Base-by-base conservation (phyloP, 2,329 filamentous ascomycete species). In the Fusarium circinatum region DNA sequence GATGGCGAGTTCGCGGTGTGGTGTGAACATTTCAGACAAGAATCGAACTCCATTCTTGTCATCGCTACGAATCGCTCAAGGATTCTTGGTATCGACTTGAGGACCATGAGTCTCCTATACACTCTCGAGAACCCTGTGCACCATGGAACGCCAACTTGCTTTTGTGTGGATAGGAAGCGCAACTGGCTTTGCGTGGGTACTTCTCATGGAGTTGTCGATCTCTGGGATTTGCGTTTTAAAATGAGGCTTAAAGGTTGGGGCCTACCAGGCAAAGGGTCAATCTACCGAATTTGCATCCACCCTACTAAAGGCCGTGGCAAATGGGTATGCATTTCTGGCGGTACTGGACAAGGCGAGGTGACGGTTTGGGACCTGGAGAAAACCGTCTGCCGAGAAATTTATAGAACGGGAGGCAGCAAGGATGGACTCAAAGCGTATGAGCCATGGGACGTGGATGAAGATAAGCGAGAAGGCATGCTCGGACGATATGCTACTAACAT, bases 201-300 rank as follows among this genome's bases (percentile, higher is more conserved):
- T 2, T 94, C 94, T 1, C 95, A 98, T 80, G 96, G 97, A 41
- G 92, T 98, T 34, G 86, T 99, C 13, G 93, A 97, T 79, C 88
- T 99, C 3, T 99, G 96, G 96, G 96, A 99, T 82, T 87, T 99
- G 45, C 92, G 96, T n/a, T 99, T 99, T 86, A 93, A 91, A 74
- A 89, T 98, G 76, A 90, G 94, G 28, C 86, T 98, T 30, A 95
- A 94, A 80, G 93, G 92, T 20, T 98, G 95, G 94, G 94, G 94
- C 2, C 89, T 98, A 34, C 91, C 94, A 0, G 94, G 93, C 28
- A 93, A 93, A 68, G 91, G 92, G 3, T 87, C 94, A 24, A 94
- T 98, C 71, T 92, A 96, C 77, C 89, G 94, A 38, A 86, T 99
- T 22, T 88, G 90, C 64, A 86, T 97, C 2, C 94, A 97, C 78